phyloP scores from a whole-genome alignment of 108 stramenopile genomes.

The Nitzschia sp. region DNA sequence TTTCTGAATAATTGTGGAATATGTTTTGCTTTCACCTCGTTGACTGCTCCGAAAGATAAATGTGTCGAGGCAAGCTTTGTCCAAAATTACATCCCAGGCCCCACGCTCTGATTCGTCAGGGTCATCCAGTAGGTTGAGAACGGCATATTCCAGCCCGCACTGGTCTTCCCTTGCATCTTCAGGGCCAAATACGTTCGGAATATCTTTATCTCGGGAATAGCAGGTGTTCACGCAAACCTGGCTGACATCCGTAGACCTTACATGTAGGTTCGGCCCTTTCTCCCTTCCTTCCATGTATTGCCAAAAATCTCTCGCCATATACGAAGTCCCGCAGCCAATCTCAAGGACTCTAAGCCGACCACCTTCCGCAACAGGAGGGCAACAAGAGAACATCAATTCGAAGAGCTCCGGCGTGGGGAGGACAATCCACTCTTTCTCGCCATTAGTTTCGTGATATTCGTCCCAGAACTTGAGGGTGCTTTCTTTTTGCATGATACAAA shows the following conservation, averaged over 20 bases:
- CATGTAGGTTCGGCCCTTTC: background rate
- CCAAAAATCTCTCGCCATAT: constrained; percentile 54
- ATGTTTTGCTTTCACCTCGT: constrained; percentile 44
- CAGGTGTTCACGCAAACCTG: constrained; percentile 58
- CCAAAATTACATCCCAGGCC: constrained; percentile 60
- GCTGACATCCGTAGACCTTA: constrained; percentile 75
- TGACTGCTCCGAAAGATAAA: constrained; percentile 79
- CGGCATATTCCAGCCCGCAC: constrained; percentile 40
- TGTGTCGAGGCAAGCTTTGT: constrained; percentile 84
- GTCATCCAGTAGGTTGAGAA: constrained; percentile 49
- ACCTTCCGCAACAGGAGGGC: constrained; percentile 16
- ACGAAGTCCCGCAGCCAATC: constrained; percentile 79
- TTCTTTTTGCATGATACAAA: constrained; percentile 50
- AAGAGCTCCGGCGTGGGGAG: constrained; percentile 45
- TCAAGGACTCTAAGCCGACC: constrained; percentile 45
- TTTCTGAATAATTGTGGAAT: constrained; percentile 41
- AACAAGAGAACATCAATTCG: constrained; percentile 39
- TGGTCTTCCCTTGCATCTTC: background rate
- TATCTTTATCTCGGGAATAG: constrained; percentile 42
- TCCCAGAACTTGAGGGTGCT: constrained; percentile 77
- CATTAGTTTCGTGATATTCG: constrained; percentile 40
- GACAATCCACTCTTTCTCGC: constrained; percentile 41
- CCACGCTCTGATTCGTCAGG: constrained; percentile 3
- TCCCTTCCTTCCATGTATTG: constrained; percentile 23
- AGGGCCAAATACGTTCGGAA: background rate